These are phyloP conservation scores for Trifolium pratense DNA, from an alignment of 306 rosid species.

Conservation along the genomic window DNA sequence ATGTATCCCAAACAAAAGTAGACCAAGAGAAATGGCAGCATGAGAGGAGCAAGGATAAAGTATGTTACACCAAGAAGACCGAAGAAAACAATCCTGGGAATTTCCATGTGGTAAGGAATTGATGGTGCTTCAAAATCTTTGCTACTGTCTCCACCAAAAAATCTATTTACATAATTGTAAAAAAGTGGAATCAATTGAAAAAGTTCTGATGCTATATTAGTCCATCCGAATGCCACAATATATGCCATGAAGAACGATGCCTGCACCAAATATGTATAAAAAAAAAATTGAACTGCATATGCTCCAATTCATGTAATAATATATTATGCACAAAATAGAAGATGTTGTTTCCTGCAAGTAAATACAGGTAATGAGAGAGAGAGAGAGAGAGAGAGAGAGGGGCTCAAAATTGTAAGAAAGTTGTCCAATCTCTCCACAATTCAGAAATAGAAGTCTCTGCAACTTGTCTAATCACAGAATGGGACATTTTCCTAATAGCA, in stretches of 20 bases:
- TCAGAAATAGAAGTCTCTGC: background rate
- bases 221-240: constrained; percentile 66
- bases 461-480: background rate
- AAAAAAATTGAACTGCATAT: constrained; percentile 29
- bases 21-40: constrained; percentile 84
- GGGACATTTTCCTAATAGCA: background rate
- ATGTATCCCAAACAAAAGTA: constrained; percentile 78
- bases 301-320: constrained; percentile 16
- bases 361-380: no score
- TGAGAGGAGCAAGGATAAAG: constrained; percentile 87
- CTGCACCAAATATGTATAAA: constrained; percentile 55
- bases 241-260: constrained; percentile 89
- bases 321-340: constrained; percentile 14
- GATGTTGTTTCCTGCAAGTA: background rate
- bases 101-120: constrained; percentile 60
- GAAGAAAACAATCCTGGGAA: constrained; percentile 77
- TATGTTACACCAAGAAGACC: constrained; percentile 86
- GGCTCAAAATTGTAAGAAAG: no score
- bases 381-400: no score
- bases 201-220: constrained; percentile 68
- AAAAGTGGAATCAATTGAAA: constrained; percentile 58
- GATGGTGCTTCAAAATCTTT: constrained; percentile 73
- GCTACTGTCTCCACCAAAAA: constrained; percentile 44
- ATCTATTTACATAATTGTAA: constrained; percentile 49
- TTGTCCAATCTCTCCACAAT: no score